A percentile compares a stretch with the other conserved stretches of the same genome.
phyloP scores from a whole-genome alignment of 331 rosid genomes.

The Quercus tomentella region DNA sequence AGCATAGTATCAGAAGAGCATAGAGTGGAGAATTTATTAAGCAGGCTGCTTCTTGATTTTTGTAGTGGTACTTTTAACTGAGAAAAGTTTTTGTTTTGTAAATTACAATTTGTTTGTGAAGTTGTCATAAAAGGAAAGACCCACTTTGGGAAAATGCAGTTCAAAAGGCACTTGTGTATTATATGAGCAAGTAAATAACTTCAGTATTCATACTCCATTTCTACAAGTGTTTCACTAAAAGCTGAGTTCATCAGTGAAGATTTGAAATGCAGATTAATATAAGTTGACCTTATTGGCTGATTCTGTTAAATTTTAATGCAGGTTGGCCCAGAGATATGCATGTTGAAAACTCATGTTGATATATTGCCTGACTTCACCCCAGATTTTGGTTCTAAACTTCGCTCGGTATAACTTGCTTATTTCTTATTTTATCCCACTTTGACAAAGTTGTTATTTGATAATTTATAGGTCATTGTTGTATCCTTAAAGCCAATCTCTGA shows the following conservation, averaged over 20 bases:
- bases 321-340: conserved; percentile 88
- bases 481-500: no score
- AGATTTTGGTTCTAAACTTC: conserved; percentile 76
- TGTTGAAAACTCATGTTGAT: conserved; percentile 86
- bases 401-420: conserved; percentile 36
- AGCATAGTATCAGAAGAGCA: no score
- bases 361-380: conserved; percentile 82
- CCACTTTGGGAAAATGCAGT: no score
- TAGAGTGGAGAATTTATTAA: no score
- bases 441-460: background rate
- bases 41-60: no score
- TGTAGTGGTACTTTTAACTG: no score
- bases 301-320: conserved; percentile 25
- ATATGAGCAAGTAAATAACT: background rate
- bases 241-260: background rate
- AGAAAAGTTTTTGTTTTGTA: no score
- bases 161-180: no score
- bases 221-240: background rate
- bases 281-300: background rate
- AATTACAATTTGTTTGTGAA: no score
- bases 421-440: background rate
- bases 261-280: background rate
- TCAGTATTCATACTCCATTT: background rate
- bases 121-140: no score
- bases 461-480: no score